phyloP scores from a whole-genome alignment of 495 filamentous ascomycete species.

The Rhypophila decipiens region DNA sequence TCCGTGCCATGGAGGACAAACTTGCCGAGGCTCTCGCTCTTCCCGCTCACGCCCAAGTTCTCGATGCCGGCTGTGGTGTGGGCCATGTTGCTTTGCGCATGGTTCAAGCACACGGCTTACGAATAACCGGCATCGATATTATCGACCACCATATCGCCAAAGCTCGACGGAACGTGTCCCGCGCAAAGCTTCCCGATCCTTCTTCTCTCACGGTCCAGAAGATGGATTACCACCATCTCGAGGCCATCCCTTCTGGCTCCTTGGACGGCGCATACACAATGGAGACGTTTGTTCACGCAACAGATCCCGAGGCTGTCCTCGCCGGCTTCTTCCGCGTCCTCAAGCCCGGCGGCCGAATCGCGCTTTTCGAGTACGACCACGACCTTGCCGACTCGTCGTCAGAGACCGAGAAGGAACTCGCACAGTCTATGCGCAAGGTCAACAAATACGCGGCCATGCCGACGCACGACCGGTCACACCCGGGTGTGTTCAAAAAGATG shows the following conservation, averaged over 20 bases:
- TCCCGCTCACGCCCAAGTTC: slow-evolving; percentile 31
- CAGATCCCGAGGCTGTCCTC: slow-evolving; percentile 40
- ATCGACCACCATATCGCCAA: slow-evolving; percentile 41
- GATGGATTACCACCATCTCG: slow-evolving; percentile 51
- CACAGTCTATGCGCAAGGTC: slow-evolving; percentile 22
- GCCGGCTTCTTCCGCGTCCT: slow-evolving; percentile 44
- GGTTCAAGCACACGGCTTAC: slow-evolving; percentile 31
- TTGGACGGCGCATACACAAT: slow-evolving; percentile 54
- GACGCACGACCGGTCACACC: slow-evolving; percentile 30
- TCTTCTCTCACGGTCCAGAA: slow-evolving; percentile 31
- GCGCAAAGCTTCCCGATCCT: slow-evolving; percentile 28
- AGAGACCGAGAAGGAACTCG: slow-evolving; percentile 10
- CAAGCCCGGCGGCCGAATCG: slow-evolving; percentile 42
- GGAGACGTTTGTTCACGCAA: slow-evolving; percentile 55
- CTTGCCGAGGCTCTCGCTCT: slow-evolving; percentile 32
- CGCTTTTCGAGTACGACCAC: slow-evolving; percentile 49
- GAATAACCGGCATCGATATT: slow-evolving; percentile 47
- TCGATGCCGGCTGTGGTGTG: slow-evolving; percentile 50
- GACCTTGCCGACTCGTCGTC: slow-evolving; percentile 18
- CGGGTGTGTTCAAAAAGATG: slow-evolving; percentile 26
- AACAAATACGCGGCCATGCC: slow-evolving; percentile 46
- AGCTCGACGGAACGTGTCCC: slow-evolving; percentile 36
- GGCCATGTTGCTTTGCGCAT: slow-evolving; percentile 44
- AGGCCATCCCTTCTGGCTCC: slow-evolving; percentile 25
- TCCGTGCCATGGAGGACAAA: slow-evolving; percentile 46